Percentiles rank a stretch among this genome's conserved stretches.
phyloP scores from a whole-genome alignment of 2,329 filamentous ascomycete species.

The Bipolaris bicolor region DNA sequence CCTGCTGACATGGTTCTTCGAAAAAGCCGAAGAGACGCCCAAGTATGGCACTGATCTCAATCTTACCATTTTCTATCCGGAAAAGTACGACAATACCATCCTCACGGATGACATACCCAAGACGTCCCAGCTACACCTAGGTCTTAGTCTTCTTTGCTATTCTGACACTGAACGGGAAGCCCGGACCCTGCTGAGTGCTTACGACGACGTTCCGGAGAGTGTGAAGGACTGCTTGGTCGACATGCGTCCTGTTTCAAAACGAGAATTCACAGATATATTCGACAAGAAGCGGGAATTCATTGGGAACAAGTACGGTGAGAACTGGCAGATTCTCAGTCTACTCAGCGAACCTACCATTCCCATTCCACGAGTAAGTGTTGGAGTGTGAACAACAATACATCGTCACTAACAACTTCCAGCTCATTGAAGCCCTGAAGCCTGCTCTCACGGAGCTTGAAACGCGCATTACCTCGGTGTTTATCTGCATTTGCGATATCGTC shows the following conservation, averaged over 20 bases:
- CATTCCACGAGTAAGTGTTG: conserved; percentile 1
- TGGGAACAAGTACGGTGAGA: neutral
- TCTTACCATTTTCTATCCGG: conserved; percentile 4
- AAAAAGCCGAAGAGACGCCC: conserved; percentile 2
- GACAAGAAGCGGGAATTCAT: neutral
- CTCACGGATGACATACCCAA: conserved; percentile 2
- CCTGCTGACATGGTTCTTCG: conserved; percentile 5
- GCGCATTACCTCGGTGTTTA: conserved; percentile 7
- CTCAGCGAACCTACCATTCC: neutral
- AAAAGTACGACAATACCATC: neutral
- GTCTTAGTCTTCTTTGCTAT: neutral
- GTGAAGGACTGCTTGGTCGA: neutral
- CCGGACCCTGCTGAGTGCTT: neutral
- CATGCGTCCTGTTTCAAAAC: neutral
- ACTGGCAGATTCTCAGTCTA: neutral
- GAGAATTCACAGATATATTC: neutral
- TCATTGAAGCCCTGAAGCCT: conserved; percentile 13
- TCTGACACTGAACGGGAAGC: neutral
- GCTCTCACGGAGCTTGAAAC: conserved; percentile 14
- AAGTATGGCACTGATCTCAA: conserved; percentile 9
- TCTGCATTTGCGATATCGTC: conserved; percentile 14
- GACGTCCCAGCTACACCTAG: neutral
- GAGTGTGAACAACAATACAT: neutral
- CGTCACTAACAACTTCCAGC: conserved; percentile 1
- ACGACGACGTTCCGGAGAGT: neutral